phyloP scores from a whole-genome alignment of 1,139 yeast species.

The Protomyces inouyei region DNA sequence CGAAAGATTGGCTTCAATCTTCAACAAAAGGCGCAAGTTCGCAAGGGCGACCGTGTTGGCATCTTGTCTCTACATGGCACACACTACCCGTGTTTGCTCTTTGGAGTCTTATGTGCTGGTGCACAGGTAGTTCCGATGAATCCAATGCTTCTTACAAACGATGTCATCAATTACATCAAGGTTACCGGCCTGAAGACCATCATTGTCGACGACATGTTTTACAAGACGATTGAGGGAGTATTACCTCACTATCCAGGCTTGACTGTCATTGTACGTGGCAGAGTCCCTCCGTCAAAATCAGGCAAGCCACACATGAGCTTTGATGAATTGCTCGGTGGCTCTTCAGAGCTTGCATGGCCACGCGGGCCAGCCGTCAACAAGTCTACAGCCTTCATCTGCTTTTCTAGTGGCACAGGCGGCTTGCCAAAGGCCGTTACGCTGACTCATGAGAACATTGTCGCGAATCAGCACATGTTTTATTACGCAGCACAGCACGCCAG shows the following conservation, averaged over 20 bases:
- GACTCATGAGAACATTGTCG: constrained; percentile 42
- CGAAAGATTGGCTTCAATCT: constrained; percentile 1
- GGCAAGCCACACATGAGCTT: background rate
- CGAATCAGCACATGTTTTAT: constrained; percentile 23
- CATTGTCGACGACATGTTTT: background rate
- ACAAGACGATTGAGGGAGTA: background rate
- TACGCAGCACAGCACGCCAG: constrained; percentile 9
- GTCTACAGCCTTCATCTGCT: constrained; percentile 4
- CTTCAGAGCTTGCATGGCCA: constrained; percentile 5
- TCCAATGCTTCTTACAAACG: background rate
- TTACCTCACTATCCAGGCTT: background rate
- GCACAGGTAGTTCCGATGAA: constrained; percentile 1
- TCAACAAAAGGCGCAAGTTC: background rate
- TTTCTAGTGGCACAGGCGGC: constrained; percentile 64
- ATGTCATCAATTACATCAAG: constrained; percentile 4
- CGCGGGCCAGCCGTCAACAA: background rate
- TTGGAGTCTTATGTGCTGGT: constrained; percentile 15
- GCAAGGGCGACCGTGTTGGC: constrained; percentile 1
- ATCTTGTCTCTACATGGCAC: constrained; percentile 3
- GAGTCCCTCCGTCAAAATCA: background rate
- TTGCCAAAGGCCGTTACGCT: constrained; percentile 51
- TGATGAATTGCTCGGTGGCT: background rate
- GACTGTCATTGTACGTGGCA: background rate
- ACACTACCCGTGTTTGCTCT: constrained; percentile 1
- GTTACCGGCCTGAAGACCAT: background rate